Evolutionary conservation across 129 eudicot species (phyloP).

Genomic region (Pittosporum tobira): DNA sequence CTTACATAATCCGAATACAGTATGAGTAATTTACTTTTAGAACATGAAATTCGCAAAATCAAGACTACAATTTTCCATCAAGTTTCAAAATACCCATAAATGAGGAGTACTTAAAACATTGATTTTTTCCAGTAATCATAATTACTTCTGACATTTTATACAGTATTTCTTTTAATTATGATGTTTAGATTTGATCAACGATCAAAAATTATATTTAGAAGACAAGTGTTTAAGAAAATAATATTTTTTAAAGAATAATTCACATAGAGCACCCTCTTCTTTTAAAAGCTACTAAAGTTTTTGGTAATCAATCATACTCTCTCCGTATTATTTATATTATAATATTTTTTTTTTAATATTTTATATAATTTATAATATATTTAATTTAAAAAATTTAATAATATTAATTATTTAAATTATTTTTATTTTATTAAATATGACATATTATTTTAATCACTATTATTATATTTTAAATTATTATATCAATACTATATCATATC

Average conservation of each 20-base stretch:
- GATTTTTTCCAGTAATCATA: constrained; percentile 1
- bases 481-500: no score
- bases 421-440: no score
- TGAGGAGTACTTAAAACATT: background rate
- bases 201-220: background rate
- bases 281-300: background rate
- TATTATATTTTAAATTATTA: no score
- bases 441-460: no score
- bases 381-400: no score
- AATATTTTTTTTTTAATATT: no score
- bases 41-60: background rate
- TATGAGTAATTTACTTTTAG: background rate
- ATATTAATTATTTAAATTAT: no score
- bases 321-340: no score
- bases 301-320: constrained; percentile 19
- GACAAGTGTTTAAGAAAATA: background rate
- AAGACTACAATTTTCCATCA: background rate
- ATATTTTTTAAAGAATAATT: background rate
- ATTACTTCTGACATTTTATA: constrained; percentile 1
- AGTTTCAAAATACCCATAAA: background rate
- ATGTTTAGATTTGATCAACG: background rate
- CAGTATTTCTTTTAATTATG: background rate
- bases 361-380: no score
- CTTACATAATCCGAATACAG: background rate
- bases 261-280: background rate